phyloP scores from a whole-genome alignment of 495 filamentous ascomycete genomes.

The Apiosordaria backusii region DNA sequence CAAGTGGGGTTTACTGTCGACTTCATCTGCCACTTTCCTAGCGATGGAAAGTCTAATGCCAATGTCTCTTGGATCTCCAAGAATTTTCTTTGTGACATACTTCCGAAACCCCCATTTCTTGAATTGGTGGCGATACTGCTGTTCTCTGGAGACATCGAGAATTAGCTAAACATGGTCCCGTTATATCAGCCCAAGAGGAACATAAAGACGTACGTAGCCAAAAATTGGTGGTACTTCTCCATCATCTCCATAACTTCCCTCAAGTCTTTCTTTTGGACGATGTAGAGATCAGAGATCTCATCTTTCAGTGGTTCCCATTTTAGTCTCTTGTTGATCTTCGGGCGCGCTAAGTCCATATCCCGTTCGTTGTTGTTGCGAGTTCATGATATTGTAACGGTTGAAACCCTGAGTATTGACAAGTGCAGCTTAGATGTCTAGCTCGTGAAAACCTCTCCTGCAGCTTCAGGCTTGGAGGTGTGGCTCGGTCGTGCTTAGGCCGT shows the following conservation, averaged over 20 bases:
- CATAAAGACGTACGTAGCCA: background rate
- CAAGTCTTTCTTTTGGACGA: background rate
- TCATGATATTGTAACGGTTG: no score
- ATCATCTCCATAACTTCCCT: background rate
- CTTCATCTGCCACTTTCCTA: background rate
- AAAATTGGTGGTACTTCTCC: background rate
- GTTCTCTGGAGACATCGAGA: background rate
- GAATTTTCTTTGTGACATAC: background rate
- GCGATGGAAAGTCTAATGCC: background rate
- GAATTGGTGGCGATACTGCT: background rate
- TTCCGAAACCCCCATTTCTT: background rate
- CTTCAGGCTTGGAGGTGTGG: no score
- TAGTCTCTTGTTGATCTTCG: background rate
- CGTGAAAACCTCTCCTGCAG: no score
- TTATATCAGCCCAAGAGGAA: background rate
- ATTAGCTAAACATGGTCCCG: background rate
- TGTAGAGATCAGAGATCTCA: background rate
- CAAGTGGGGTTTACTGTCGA: background rate
- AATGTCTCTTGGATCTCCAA: background rate
- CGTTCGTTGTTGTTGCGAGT: no score
- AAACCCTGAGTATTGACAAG: no score
- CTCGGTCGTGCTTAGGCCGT: no score
- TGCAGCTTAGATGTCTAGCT: no score
- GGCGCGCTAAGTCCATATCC: no score
- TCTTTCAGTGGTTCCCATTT: background rate